Conservation (phyloP, 306 rosid species). For the Gastrolobium villosum region DNA sequence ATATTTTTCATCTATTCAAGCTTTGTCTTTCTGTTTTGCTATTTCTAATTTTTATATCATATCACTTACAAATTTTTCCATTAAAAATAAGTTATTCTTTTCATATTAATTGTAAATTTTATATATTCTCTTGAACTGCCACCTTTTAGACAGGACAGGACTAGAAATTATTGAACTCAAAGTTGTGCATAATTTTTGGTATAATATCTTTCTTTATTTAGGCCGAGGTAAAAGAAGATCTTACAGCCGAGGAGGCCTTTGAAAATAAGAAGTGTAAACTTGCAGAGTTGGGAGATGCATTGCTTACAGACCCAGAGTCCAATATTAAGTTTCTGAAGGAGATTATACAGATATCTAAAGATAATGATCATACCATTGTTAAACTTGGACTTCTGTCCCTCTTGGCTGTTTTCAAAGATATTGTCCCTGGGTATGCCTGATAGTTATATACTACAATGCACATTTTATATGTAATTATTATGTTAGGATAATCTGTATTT, state of each 20-base stretch:
- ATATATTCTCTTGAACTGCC: conserved; percentile 31
- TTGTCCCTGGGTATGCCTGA: conserved; percentile 82
- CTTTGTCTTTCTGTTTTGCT: conserved; percentile 31
- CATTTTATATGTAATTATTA: conserved; percentile 21
- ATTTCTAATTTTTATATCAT: not conserved
- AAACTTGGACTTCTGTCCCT: conserved; percentile 94
- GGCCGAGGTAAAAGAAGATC: conserved; percentile 93
- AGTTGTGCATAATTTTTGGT: conserved; percentile 31
- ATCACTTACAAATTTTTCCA: conserved; percentile 9
- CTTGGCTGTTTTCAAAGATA: conserved; percentile 91
- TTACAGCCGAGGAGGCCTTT: conserved; percentile 83
- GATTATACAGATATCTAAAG: conserved; percentile 76
- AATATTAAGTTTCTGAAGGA: conserved; percentile 88
- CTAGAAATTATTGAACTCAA: conserved; percentile 25
- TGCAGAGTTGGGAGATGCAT: conserved; percentile 90
- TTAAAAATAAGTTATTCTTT: not conserved
- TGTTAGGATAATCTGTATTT: not conserved
- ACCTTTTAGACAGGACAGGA: not conserved
- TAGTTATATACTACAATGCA: conserved; percentile 38
- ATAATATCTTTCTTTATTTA: conserved; percentile 44
- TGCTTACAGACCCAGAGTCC: conserved; percentile 87
- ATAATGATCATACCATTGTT: conserved; percentile 69
- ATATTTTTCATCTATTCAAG: not conserved
- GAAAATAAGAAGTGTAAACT: conserved; percentile 86
- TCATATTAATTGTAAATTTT: conserved; percentile 4